These are phyloP conservation scores for Pholiota adiposa DNA, from an alignment of 1,284 basidiomycete species.

Conservation along the genomic window DNA sequence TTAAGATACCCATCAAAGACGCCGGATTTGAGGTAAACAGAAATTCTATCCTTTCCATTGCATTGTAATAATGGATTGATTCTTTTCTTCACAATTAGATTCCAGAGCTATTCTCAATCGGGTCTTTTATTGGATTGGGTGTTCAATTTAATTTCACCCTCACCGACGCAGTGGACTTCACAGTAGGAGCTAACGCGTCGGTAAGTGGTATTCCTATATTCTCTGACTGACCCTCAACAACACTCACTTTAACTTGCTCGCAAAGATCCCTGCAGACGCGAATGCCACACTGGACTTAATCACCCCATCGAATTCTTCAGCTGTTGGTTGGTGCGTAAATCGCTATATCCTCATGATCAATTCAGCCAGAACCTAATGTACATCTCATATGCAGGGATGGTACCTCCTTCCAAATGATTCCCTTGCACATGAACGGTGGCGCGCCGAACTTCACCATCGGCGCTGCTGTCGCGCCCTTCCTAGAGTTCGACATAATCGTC, in stretches of 20 bases:
- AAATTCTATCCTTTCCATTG: too few species aligned
- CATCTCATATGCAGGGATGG: neutral
- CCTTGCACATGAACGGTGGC: neutral
- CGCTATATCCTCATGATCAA: neutral
- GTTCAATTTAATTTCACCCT: slow-evolving; percentile 4
- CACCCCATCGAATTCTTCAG: neutral
- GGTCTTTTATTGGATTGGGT: slow-evolving; percentile 4
- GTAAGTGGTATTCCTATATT: neutral
- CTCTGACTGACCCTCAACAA: too few species aligned
- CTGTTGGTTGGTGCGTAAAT: slow-evolving; percentile 6
- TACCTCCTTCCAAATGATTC: neutral
- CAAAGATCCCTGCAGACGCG: neutral
- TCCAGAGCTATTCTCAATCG: neutral
- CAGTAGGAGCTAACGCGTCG: slow-evolving; percentile 12
- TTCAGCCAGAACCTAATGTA: neutral
- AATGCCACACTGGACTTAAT: slow-evolving; percentile 3
- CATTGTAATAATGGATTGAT: too few species aligned
- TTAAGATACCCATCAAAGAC: slow-evolving; percentile 2
- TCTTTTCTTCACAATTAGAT: neutral
- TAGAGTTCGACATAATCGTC: slow-evolving; percentile 4
- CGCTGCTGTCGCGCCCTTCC: slow-evolving; percentile 4
- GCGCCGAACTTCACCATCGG: slow-evolving; percentile 1
- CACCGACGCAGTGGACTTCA: neutral
- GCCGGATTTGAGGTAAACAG: neutral
- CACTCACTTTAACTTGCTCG: neutral